Evolutionary conservation across 495 filamentous ascomycete genomes (phyloP), one percentile per base, ranked within the genome.

Genomic region (Bathelium albidoporum): DNA sequence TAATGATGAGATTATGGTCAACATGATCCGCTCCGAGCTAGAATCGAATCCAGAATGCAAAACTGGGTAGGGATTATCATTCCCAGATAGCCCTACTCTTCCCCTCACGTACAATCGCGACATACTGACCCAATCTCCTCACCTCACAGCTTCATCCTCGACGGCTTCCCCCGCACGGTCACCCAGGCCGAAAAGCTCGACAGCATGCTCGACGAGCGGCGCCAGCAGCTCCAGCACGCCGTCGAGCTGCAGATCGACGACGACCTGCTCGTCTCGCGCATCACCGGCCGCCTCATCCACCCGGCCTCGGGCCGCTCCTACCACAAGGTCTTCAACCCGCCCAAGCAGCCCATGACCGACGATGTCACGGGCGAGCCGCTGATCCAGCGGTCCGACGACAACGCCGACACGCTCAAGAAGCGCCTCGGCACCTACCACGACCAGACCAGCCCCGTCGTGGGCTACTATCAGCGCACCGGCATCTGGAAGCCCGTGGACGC

Each of bases 311-410:
- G 94, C 63, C 91, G 94, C 69, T 90, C 89, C 62, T 99, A 99
- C 81, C 94, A 99, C 83, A 89, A 87, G 76, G 87, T 89, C 72
- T 99, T 99, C 86, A 97, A 96, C 84, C 95, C 94, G n/a, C 94
- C 94, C 67, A 95, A 95, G 83, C 77, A 83, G 64, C 62, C 82
- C 64, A 97, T 97, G 95, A 95, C 83, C 74, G 94, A 99, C 78
- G 94, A 99, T 72, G 73, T 97, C 63, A 97, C 95, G 18, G 95
- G 94, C 72, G 94, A 99, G 81, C 94, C 93, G 32, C 78, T 99
- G 67, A 90, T 97, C 73, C 94, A 97, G 80, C 88, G 94, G 66
- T 89, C 86, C 62, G 94, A 99, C 73, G 94, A 99, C 80, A 99
- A 99, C 71, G 92, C 89, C 68, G 93, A 93, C n/a, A 89, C 93